Conservation (phyloP, 2,329 filamentous ascomycete species). For the Fusarium sp. region DNA sequence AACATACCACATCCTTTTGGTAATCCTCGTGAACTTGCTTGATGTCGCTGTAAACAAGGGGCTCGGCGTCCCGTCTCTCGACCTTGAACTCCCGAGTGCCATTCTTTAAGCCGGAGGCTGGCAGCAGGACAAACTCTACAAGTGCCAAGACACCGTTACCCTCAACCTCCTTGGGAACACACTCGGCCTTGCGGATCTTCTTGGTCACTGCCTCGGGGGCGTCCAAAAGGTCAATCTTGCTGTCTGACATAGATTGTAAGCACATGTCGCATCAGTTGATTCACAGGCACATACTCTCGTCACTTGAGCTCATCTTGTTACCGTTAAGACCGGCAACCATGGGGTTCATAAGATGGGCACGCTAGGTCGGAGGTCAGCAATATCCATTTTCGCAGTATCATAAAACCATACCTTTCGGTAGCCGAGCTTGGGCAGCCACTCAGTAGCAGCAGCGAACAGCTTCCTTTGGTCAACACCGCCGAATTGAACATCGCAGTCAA, state of each 20-base stretch:
- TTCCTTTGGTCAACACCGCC: conserved; percentile 89
- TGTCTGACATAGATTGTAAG: conserved; percentile 60
- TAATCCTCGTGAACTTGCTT: conserved; percentile 84
- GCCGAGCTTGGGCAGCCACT: conserved; percentile 85
- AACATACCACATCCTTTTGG: conserved; percentile 74
- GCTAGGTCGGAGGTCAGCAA: conserved; percentile 42
- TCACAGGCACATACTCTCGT: conserved; percentile 61
- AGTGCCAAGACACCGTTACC: conserved; percentile 90
- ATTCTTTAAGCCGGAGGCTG: conserved; percentile 71
- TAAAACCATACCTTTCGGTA: conserved; percentile 71
- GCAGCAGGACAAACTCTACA: conserved; percentile 87
- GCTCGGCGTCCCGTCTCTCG: conserved; percentile 75
- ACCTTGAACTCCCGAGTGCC: conserved; percentile 74
- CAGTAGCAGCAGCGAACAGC: conserved; percentile 86
- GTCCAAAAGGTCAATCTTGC: conserved; percentile 95
- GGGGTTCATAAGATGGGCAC: conserved; percentile 64
- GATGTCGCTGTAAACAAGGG: conserved; percentile 83
- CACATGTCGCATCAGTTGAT: neutral
- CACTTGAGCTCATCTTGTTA: conserved; percentile 87
- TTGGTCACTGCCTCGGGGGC: conserved; percentile 76
- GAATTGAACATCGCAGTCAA: conserved; percentile 89
- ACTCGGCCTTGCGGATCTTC: conserved; percentile 88
- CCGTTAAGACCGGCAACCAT: conserved; percentile 90
- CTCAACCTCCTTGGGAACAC: conserved; percentile 79
- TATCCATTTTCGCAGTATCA: no score